Evolutionary conservation across 2,329 filamentous ascomycete genomes (phyloP).

Genomic region (Massarina eburnea): DNA sequence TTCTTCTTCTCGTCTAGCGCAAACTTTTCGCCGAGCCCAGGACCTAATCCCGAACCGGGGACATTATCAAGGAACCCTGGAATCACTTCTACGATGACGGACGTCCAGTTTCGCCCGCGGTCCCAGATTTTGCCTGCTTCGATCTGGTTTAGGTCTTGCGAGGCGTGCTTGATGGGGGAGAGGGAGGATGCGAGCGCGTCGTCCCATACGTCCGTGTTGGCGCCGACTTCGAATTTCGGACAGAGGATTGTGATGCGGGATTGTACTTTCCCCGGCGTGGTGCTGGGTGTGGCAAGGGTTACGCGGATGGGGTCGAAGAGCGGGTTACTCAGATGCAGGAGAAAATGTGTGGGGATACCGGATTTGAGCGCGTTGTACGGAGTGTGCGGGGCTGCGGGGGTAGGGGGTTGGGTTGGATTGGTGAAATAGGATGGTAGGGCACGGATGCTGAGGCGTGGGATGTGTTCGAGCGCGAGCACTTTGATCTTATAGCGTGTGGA

Average conservation of each 20-base stretch:
- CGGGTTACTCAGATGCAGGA: slow-evolving; percentile 90
- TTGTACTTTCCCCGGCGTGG: slow-evolving; percentile 39
- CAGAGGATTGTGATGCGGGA: slow-evolving; percentile 87
- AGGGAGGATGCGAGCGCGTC: slow-evolving; percentile 67
- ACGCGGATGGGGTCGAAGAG: slow-evolving; percentile 90
- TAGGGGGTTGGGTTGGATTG: slow-evolving; percentile 41
- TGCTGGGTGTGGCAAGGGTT: slow-evolving; percentile 75
- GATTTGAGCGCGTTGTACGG: slow-evolving; percentile 52
- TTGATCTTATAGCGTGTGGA: slow-evolving; percentile 92
- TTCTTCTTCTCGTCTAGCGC: slow-evolving; percentile 8
- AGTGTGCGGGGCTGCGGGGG: slow-evolving; percentile 21
- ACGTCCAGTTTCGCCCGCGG: slow-evolving; percentile 89
- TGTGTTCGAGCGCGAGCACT: slow-evolving; percentile 79
- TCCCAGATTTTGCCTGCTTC: slow-evolving; percentile 98
- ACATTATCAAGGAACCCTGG: slow-evolving; percentile 49
- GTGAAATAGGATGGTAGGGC: slow-evolving; percentile 54
- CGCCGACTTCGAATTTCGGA: slow-evolving; percentile 89
- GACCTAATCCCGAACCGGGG: neutral
- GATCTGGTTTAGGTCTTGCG: slow-evolving; percentile 45
- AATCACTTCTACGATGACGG: slow-evolving; percentile 87
- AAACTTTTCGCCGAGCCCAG: slow-evolving; percentile 14
- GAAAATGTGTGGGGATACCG: slow-evolving; percentile 67
- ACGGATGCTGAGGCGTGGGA: slow-evolving; percentile 77
- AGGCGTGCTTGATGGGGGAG: slow-evolving; percentile 39
- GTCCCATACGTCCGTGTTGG: slow-evolving; percentile 92